Evolutionary conservation across 805 yeast species (phyloP).

Genomic region (Wickerhamomyces sydowiorum): DNA sequence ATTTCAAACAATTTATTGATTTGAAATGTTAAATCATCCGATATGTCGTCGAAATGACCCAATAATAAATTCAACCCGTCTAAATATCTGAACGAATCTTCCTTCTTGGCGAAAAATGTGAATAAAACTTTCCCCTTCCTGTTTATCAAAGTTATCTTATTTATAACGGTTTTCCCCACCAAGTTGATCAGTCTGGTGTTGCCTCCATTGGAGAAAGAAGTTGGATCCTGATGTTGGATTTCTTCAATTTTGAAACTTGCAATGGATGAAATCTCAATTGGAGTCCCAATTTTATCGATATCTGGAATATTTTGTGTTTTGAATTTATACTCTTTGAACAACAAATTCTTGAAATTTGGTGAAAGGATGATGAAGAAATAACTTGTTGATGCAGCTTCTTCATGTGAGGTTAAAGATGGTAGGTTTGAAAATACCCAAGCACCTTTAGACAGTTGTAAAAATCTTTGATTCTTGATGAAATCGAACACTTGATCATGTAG

Average conservation of each 20-base stretch:
- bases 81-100: conserved; percentile 65
- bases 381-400: conserved; percentile 25
- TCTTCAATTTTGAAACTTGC: conserved; percentile 44
- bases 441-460: conserved; percentile 66
- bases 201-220: conserved; percentile 22
- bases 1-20: conserved; percentile 37
- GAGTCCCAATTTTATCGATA: conserved; percentile 49
- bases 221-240: conserved; percentile 40
- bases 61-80: conserved; percentile 64
- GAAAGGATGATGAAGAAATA: conserved; percentile 57
- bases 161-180: conserved; percentile 50
- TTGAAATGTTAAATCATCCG: conserved; percentile 39
- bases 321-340: conserved; percentile 52
- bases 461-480: conserved; percentile 72
- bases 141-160: conserved; percentile 47
- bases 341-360: conserved; percentile 56
- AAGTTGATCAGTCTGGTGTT: conserved; percentile 47
- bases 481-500: conserved; percentile 55
- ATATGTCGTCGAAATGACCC: conserved; percentile 29
- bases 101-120: conserved; percentile 65
- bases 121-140: conserved; percentile 37
- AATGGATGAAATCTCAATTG: conserved; percentile 48
- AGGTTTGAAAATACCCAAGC: conserved; percentile 72
- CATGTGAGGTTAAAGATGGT: conserved; percentile 30
- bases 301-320: conserved; percentile 46